Evolutionary conservation across 2,329 filamentous ascomycete genomes (phyloP), one percentile per base, ranked within the genome.

Genomic region (Annulohypoxylon truncatum): DNA sequence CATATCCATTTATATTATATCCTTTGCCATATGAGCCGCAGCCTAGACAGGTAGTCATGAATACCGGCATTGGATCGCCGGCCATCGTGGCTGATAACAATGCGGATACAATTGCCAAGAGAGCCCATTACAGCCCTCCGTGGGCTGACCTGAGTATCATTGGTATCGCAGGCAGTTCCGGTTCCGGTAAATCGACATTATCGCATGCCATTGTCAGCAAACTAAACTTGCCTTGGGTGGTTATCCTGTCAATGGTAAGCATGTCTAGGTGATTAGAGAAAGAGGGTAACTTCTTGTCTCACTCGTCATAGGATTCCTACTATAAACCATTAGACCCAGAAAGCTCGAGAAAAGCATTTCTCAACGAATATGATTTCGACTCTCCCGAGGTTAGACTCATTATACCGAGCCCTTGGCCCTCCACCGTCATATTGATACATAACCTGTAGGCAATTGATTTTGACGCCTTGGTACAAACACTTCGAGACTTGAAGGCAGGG

Each of bases 101-200:
- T 70, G 72, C 71, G 31, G 76, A 79, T 69, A 83, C 84, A 13
- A 81, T 89, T 48, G 82, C 85, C 70, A 86, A 84, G 71, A 80
- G 85, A 76, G 90, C 89, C 69, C 91, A 94, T 73, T 99, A 98
- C 81, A 92, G 90, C 68, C 96, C 96, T 66, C 96, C 96, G 78
- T 99, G 96, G 96, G 92, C 92, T 54, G 92, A 98, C 80, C 90
- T 97, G 73, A 95, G 92, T 81, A 97, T 99, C 75, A 97, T 99
- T 77, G 96, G 94, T 53, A 91, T 99, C 73, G 95, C 96, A 70
- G 96, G 96, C 35, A 96, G 93, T 80, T 98, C 95, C 26, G 96
- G 96, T 42, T 98, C 95, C 24, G 90, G 95, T 62, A 99, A 99
- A 84, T 97, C 95, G 5, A 97, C 94, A 5, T 83, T 99, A 57